Evolutionary conservation across 2,329 filamentous ascomycete genomes (phyloP).

Genomic region (Cladophialophora chaetospira): DNA sequence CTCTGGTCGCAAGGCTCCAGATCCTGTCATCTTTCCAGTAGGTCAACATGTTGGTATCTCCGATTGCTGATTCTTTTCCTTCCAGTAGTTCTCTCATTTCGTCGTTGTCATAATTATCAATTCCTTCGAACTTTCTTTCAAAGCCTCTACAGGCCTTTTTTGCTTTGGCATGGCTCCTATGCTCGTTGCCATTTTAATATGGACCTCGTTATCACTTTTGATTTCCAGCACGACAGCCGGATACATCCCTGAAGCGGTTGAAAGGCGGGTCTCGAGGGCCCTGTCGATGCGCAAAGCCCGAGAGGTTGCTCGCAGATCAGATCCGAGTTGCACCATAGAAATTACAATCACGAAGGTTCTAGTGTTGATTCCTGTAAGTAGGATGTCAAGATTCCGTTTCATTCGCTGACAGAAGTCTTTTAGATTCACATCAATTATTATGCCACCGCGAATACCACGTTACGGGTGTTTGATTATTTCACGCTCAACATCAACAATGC

Average conservation of each 20-base stretch:
- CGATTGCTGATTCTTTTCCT: not conserved
- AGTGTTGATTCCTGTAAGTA: constrained; percentile 15
- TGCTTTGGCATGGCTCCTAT: not conserved
- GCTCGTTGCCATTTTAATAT: not conserved
- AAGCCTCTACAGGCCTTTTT: not conserved
- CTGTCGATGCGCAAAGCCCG: not conserved
- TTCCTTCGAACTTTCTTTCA: not conserved
- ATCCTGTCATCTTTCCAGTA: not conserved
- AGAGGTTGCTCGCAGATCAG: not conserved
- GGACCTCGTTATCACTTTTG: not conserved
- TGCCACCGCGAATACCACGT: constrained; percentile 17
- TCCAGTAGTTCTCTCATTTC: not conserved
- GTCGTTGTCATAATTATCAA: not conserved
- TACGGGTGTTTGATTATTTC: constrained; percentile 24
- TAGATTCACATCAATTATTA: constrained; percentile 27
- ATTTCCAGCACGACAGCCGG: not conserved
- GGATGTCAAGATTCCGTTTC: not conserved
- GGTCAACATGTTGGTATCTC: not conserved
- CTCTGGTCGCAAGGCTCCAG: not conserved
- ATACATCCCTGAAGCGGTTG: not conserved
- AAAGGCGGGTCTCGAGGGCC: not conserved
- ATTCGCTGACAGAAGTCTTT: not conserved
- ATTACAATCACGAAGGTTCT: constrained; percentile 13
- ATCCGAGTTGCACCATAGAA: constrained; percentile 6
- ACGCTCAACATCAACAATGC: constrained; percentile 28